These are phyloP conservation scores for Solanum verrucosum DNA, from an alignment of 257 asterid species.

Conservation along the genomic window DNA sequence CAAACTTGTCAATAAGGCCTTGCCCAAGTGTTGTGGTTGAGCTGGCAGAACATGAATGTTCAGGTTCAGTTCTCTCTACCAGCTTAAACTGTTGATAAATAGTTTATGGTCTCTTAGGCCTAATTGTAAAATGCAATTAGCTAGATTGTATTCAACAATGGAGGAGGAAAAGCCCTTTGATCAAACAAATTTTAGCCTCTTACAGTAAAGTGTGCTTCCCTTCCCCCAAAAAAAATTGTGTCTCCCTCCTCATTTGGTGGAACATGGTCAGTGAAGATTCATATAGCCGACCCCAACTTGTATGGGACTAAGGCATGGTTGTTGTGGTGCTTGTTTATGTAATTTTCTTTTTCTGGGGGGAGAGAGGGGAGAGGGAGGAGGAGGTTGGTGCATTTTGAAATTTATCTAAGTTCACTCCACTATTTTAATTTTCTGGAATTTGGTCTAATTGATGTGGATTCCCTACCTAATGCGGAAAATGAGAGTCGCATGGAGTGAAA, in stretches of 20 bases:
- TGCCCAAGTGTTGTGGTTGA: background rate
- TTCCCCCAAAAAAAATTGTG: background rate
- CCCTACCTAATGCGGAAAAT: background rate
- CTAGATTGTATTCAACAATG: background rate
- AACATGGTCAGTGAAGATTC: background rate
- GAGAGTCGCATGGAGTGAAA: background rate
- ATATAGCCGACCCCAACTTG: background rate
- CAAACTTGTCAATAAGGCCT: background rate
- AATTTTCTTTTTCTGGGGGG: background rate
- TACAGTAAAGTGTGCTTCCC: background rate
- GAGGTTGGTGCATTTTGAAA: background rate
- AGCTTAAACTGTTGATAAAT: background rate
- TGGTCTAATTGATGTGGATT: background rate
- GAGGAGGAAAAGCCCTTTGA: background rate
- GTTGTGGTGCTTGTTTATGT: background rate
- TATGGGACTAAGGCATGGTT: background rate
- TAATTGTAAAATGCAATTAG: background rate
- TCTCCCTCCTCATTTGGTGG: background rate
- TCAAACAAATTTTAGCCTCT: background rate
- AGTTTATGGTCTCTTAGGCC: background rate
- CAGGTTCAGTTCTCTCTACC: background rate
- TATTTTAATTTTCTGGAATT: background rate
- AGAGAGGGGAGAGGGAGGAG: background rate
- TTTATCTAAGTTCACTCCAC: background rate
- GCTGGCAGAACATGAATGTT: background rate